Percentiles rank a stretch among this genome's conserved stretches.
Conservation (phyloP, 306 rosid species). For the Glycyrrhiza uralensis region DNA sequence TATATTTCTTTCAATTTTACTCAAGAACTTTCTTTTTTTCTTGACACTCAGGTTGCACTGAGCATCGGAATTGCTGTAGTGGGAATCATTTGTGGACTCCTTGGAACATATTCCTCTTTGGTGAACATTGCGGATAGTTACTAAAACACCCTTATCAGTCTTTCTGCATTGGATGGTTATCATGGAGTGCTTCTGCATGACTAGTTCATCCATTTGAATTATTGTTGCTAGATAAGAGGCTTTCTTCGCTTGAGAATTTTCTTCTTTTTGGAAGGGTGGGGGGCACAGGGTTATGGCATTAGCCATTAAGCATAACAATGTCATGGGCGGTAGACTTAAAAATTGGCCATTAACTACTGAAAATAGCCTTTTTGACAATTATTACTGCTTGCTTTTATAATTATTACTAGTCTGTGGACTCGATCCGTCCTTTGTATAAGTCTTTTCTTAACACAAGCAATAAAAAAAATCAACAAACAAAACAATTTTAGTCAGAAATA, state of each 20-base stretch:
- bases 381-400: too few relatives aligned
- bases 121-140: conserved; percentile 13
- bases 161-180: background rate
- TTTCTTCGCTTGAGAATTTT: background rate
- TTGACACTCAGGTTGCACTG: background rate
- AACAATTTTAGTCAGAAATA: too few relatives aligned
- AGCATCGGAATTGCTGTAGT: background rate
- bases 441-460: too few relatives aligned
- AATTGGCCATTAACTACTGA: too few relatives aligned
- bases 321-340: background rate
- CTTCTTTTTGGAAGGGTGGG: too few relatives aligned
- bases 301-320: background rate
- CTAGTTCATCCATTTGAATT: background rate
- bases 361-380: too few relatives aligned
- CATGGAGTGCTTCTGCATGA: background rate
- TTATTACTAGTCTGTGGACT: too few relatives aligned
- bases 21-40: background rate
- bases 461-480: too few relatives aligned
- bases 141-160: background rate
- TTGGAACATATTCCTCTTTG: conserved; percentile 13
- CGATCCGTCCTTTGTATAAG: too few relatives aligned
- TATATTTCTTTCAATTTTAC: background rate
- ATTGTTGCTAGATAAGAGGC: background rate
- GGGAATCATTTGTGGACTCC: conserved; percentile 6
- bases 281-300: background rate